These are phyloP conservation scores for Sclerotinia minor DNA, from an alignment of 2,329 filamentous ascomycete genomes.

Conservation along the genomic window DNA sequence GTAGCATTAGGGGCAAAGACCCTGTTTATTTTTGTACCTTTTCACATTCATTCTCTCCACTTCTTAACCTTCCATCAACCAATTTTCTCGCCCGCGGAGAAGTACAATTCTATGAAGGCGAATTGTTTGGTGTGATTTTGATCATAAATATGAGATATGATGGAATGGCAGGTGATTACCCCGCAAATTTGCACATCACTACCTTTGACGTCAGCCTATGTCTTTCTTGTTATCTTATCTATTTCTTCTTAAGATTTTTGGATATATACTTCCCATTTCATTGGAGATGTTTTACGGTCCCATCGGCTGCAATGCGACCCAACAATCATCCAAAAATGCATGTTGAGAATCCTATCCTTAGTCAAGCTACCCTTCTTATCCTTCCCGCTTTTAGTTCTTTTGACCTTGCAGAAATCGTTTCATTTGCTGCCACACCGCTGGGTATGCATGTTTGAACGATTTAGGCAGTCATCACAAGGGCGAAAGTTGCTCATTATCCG, in stretches of 20 bases:
- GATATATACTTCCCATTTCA: neutral
- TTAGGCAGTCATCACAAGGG: slow-evolving; percentile 1
- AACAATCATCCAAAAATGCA: slow-evolving; percentile 1
- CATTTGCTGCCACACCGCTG: slow-evolving; percentile 13
- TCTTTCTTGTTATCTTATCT: slow-evolving; percentile 18
- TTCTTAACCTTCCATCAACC: neutral
- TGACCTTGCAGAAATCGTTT: slow-evolving; percentile 3
- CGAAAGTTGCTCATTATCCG: neutral
- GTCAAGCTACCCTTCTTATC: slow-evolving; percentile 5
- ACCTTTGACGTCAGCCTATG: neutral
- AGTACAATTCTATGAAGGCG: neutral
- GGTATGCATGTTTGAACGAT: slow-evolving; percentile 9
- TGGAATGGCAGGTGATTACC: slow-evolving; percentile 12
- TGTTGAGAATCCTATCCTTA: neutral
- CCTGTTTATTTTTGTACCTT: slow-evolving; percentile 3
- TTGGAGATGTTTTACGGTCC: slow-evolving; percentile 16
- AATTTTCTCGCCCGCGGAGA: slow-evolving; percentile 8
- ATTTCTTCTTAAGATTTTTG: slow-evolving; percentile 4
- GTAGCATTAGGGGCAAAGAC: slow-evolving; percentile 26
- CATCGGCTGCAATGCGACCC: slow-evolving; percentile 5
- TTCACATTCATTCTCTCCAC: neutral
- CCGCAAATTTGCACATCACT: slow-evolving; percentile 8
- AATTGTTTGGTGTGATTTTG: slow-evolving; percentile 1
- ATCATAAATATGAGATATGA: slow-evolving; percentile 9
- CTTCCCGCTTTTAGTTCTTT: slow-evolving; percentile 5